phyloP scores from a whole-genome alignment of 2,329 filamentous ascomycete genomes.

The Clonostachys solani region DNA sequence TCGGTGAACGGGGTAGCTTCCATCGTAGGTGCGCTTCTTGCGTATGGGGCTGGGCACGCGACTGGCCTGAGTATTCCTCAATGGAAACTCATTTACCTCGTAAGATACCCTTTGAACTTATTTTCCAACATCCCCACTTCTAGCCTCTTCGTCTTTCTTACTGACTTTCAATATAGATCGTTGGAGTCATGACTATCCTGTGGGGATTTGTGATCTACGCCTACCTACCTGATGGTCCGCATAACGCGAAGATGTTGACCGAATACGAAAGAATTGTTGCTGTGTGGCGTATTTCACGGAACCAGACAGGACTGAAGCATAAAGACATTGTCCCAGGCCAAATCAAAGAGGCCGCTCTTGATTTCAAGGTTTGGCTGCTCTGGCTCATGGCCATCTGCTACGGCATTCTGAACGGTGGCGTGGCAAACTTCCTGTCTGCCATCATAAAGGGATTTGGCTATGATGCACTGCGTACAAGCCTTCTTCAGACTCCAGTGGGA shows the following conservation, averaged over 20 bases:
- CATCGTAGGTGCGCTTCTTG: conserved; percentile 46
- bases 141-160: too few species aligned
- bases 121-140: too few species aligned
- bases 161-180: too few species aligned
- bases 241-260: too few species aligned
- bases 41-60: too few species aligned
- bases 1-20: conserved; percentile 55
- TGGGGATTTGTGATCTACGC: too few species aligned
- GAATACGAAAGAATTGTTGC: too few species aligned
- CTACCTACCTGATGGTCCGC: too few species aligned
- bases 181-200: too few species aligned
- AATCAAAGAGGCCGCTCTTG: conserved; percentile 3
- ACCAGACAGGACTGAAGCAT: conserved; percentile 4
- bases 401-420: conserved; percentile 3
- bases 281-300: conserved; percentile 3
- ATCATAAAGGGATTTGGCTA: conserved; percentile 4
- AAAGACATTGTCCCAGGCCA: conserved; percentile 1
- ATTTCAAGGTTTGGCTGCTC: conserved; percentile 3
- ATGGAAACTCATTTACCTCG: too few species aligned
- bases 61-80: too few species aligned
- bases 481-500: conserved; percentile 3
- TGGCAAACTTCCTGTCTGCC: conserved; percentile 6
- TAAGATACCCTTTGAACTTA: too few species aligned
- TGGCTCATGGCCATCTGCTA: conserved; percentile 1
- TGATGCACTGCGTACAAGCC: not conserved